A percentile compares a stretch with the other conserved stretches of the same genome.
Evolutionary conservation across 2,329 filamentous ascomycete species (phyloP).

Genomic region (Aspergillus sp.): DNA sequence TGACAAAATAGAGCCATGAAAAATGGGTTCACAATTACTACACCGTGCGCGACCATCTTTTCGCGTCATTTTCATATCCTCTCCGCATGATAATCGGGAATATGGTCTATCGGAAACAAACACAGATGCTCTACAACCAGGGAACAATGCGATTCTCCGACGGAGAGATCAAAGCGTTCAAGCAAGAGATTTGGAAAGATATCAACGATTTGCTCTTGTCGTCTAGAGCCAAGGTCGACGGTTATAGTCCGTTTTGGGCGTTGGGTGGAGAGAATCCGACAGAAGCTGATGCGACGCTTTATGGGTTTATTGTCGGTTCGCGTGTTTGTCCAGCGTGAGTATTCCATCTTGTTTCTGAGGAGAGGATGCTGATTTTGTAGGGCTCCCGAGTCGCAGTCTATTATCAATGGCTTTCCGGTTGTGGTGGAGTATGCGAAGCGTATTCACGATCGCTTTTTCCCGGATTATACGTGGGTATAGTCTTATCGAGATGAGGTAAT

Average conservation of each 20-base stretch:
- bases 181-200: conserved; percentile 51
- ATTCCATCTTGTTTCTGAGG: too few species aligned
- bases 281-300: conserved; percentile 55
- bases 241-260: conserved; percentile 51
- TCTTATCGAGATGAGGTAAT: too few species aligned
- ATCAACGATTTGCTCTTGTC: conserved; percentile 42
- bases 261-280: conserved; percentile 51
- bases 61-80: conserved; percentile 49
- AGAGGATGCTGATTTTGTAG: conserved; percentile 21
- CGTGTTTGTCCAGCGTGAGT: conserved; percentile 53
- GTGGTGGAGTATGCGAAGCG: conserved; percentile 53
- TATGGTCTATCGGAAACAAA: conserved; percentile 43
- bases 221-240: conserved; percentile 26
- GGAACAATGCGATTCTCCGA: conserved; percentile 49
- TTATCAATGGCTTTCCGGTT: conserved; percentile 45
- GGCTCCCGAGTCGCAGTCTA: conserved; percentile 42
- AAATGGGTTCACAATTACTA: conserved; percentile 58
- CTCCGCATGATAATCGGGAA: conserved; percentile 49
- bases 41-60: conserved; percentile 50
- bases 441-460: conserved; percentile 55
- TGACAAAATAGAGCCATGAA: conserved; percentile 40
- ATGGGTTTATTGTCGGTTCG: conserved; percentile 53
- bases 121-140: conserved; percentile 50
- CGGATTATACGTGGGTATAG: conserved; percentile 44
- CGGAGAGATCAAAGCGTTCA: conserved; percentile 46